These are phyloP conservation scores for Brassica napus DNA, from an alignment of 345 rosid species.

Conservation along the genomic window DNA sequence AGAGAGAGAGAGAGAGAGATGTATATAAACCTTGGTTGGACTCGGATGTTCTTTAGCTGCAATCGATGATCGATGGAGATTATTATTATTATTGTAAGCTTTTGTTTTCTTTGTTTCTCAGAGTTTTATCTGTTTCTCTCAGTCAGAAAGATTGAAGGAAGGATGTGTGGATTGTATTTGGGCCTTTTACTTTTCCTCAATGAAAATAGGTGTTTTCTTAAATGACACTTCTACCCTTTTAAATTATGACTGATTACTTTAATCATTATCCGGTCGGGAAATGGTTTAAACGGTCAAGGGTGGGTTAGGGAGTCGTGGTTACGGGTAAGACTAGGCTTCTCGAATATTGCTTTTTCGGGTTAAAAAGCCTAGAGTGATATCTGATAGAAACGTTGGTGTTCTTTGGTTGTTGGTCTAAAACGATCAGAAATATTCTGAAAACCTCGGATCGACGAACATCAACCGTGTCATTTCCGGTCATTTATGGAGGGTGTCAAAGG, in stretches of 20 bases:
- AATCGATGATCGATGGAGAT: constrained; percentile 32
- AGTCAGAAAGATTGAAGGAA: constrained; percentile 7
- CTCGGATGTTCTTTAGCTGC: constrained; percentile 23
- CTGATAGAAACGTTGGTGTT: no score
- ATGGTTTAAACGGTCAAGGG: not conserved
- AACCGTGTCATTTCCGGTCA: no score
- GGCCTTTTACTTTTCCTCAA: constrained; percentile 2
- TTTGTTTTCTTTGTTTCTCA: not conserved
- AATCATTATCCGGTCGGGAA: not conserved
- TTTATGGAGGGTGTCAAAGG: not conserved
- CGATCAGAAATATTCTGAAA: no score
- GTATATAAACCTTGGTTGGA: constrained; percentile 24
- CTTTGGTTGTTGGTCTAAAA: no score
- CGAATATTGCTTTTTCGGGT: no score
- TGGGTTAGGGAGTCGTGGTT: not conserved
- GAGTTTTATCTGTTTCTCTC: not conserved
- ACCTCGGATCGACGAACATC: no score
- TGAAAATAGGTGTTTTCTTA: not conserved
- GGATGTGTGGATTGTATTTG: constrained; percentile 25
- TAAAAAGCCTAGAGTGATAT: no score
- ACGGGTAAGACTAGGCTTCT: not conserved
- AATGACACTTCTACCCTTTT: not conserved
- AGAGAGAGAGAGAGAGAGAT: constrained; percentile 23
- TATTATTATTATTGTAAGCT: not conserved
- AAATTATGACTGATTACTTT: not conserved